Conservation (phyloP, 1,284 basidiomycete species). For the Ganoderma resinaceum region DNA sequence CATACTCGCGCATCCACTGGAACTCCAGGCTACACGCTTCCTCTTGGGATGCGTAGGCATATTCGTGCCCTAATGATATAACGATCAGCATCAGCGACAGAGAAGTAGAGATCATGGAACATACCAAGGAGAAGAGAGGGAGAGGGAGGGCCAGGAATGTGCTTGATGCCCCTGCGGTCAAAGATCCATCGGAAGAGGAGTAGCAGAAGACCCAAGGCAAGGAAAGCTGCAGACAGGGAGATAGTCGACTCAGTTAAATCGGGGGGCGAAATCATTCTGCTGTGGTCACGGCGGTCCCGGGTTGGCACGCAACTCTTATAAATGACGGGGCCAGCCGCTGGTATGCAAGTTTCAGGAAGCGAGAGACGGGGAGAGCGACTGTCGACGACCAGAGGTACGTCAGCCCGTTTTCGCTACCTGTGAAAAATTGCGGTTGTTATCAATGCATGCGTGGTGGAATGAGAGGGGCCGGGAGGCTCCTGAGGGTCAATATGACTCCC, state of each 20-base stretch:
- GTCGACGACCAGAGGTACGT: neutral
- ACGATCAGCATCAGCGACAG: neutral
- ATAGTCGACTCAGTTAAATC: too few relatives aligned
- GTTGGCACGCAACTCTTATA: neutral
- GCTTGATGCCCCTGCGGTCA: neutral
- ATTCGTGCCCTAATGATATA: slow-evolving; percentile 24
- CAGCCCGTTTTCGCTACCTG: neutral
- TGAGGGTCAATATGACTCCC: neutral
- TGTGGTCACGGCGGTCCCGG: neutral
- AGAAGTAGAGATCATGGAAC: neutral
- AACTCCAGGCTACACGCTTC: slow-evolving; percentile 34
- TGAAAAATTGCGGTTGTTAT: neutral
- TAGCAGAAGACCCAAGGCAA: neutral
- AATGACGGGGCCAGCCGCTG: neutral
- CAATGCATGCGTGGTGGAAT: neutral
- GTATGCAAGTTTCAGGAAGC: neutral
- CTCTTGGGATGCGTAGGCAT: slow-evolving; percentile 27
- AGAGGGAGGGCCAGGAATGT: slow-evolving; percentile 6
- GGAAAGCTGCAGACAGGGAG: neutral
- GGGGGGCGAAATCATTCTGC: neutral
- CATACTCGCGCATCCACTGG: slow-evolving; percentile 33
- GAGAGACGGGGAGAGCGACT: neutral
- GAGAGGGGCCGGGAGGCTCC: neutral
- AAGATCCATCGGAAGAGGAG: neutral
- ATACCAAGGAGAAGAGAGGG: slow-evolving; percentile 4